These are phyloP conservation scores for Aspergillus pseudoviridinutans DNA, from an alignment of 2,329 filamentous ascomycete genomes.

Conservation along the genomic window DNA sequence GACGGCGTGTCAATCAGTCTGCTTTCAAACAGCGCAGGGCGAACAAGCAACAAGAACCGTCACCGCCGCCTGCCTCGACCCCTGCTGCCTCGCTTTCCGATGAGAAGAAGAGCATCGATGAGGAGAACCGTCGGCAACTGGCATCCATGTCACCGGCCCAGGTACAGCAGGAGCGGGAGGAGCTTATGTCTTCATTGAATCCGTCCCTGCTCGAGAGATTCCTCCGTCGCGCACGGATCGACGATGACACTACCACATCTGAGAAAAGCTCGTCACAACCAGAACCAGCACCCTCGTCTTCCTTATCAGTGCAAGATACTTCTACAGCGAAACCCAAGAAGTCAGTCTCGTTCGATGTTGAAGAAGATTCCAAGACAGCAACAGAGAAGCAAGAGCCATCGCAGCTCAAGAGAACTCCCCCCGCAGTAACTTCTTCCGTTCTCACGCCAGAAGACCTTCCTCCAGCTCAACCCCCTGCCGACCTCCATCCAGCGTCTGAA, in stretches of 20 bases:
- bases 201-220: conserved; percentile 73
- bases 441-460: conserved; percentile 30
- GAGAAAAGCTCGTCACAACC: background rate
- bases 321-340: conserved; percentile 21
- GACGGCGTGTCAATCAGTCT: conserved; percentile 68
- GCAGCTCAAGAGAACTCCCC: background rate
- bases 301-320: background rate
- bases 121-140: conserved; percentile 72
- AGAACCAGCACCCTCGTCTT: background rate
- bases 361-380: conserved; percentile 10
- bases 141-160: conserved; percentile 75
- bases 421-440: conserved; percentile 4
- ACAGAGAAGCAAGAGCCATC: background rate
- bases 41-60: conserved; percentile 21
- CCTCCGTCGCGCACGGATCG: conserved; percentile 70
- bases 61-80: conserved; percentile 4
- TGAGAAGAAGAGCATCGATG: conserved; percentile 71
- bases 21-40: conserved; percentile 71
- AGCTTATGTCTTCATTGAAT: conserved; percentile 74
- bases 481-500: conserved; percentile 40
- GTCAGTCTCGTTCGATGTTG: conserved; percentile 27
- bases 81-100: conserved; percentile 25
- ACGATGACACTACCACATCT: conserved; percentile 48
- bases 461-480: conserved; percentile 32
- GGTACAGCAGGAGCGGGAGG: conserved; percentile 73